Evolutionary conservation across 768 basidiomycete species (phyloP).

Genomic region (Leccinum aurantiacum): DNA sequence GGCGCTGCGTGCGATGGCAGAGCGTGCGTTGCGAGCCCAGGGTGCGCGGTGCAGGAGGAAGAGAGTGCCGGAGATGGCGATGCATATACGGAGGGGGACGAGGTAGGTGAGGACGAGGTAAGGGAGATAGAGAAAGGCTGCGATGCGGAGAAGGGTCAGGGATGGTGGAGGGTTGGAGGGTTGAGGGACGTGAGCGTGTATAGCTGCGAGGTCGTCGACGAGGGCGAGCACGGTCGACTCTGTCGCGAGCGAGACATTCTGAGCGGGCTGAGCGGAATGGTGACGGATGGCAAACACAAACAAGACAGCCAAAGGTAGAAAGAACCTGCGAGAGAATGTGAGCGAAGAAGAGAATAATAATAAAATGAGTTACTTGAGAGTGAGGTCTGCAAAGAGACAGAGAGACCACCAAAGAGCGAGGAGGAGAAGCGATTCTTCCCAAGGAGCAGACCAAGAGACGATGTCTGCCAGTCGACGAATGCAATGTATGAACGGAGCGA

Average conservation of each 20-base stretch:
- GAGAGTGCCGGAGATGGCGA: conserved; percentile 59
- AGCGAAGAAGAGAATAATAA: too few relatives aligned
- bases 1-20: conserved; percentile 61
- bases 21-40: conserved; percentile 57
- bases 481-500: conserved; percentile 53
- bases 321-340: conserved; percentile 42
- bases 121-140: conserved; percentile 57
- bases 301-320: conserved; percentile 54
- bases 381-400: conserved; percentile 57
- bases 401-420: conserved; percentile 76
- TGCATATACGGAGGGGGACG: conserved; percentile 59
- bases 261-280: conserved; percentile 11
- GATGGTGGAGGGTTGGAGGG: conserved; percentile 29
- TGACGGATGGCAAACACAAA: conserved; percentile 37
- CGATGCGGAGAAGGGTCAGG: conserved; percentile 50
- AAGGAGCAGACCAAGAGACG: conserved; percentile 53
- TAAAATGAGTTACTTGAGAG: conserved; percentile 39
- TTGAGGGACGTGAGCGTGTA: conserved; percentile 59
- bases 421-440: conserved; percentile 64
- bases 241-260: conserved; percentile 41
- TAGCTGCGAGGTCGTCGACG: conserved; percentile 63
- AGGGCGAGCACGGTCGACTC: conserved; percentile 54
- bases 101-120: conserved; percentile 66
- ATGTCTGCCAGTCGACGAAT: conserved; percentile 47
- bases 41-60: conserved; percentile 65